Evolutionary conservation across 805 yeast genomes (phyloP).

Genomic region (Zygosaccharomyces rouxii): DNA sequence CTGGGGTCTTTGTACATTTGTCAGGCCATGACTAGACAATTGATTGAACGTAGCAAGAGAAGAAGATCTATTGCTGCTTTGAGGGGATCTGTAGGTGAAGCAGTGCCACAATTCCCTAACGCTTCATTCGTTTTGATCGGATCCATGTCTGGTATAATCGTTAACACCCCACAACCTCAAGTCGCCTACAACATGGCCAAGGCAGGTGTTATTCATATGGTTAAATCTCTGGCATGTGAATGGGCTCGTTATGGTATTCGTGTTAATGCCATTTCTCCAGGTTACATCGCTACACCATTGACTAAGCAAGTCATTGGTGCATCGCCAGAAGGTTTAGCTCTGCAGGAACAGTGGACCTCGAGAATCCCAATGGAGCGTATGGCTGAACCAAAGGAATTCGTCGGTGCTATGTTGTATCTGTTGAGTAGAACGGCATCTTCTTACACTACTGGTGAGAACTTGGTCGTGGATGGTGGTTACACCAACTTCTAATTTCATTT

Average conservation of each 20-base stretch:
- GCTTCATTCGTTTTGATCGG: conserved; percentile 61
- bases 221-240: conserved; percentile 69
- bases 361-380: conserved; percentile 74
- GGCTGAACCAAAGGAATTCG: conserved; percentile 82
- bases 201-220: conserved; percentile 82
- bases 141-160: conserved; percentile 76
- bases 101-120: conserved; percentile 29
- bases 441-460: conserved; percentile 79
- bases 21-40: conserved; percentile 23
- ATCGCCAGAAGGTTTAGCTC: conserved; percentile 40
- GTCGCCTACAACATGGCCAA: conserved; percentile 79
- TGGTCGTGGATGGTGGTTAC: conserved; percentile 84
- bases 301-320: conserved; percentile 66
- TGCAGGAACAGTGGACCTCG: conserved; percentile 69
- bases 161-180: conserved; percentile 76
- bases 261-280: conserved; percentile 75
- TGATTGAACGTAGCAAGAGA: conserved; percentile 17
- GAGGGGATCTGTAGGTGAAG: conserved; percentile 41
- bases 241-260: conserved; percentile 76
- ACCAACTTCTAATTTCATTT: conserved; percentile 57
- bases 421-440: conserved; percentile 66
- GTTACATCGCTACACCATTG: conserved; percentile 74
- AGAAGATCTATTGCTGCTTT: conserved; percentile 51
- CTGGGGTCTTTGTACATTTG: conserved; percentile 66
- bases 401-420: conserved; percentile 70